A percentile compares a stretch with the other conserved stretches of the same genome.
These are phyloP conservation scores for Ophiostoma ulmi DNA, from an alignment of 2,329 filamentous ascomycete species.

Conservation along the genomic window DNA sequence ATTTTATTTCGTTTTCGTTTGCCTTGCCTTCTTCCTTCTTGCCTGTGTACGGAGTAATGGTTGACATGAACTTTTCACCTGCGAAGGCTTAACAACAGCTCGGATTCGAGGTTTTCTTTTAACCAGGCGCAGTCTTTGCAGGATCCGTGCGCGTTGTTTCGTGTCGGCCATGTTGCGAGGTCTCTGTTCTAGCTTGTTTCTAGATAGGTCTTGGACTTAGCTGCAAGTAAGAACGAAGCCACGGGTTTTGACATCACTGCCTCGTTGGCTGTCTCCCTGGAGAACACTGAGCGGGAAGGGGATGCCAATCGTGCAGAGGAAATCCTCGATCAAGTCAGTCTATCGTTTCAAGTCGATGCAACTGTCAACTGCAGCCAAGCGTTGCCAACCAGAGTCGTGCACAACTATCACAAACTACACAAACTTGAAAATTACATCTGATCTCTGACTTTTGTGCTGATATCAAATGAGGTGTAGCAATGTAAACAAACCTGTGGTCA, in stretches of 20 bases:
- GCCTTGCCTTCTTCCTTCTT: background rate
- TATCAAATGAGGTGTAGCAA: constrained; percentile 1
- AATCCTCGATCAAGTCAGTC: background rate
- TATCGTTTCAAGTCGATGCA: background rate
- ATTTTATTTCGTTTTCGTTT: background rate
- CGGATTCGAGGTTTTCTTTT: background rate
- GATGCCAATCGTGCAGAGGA: background rate
- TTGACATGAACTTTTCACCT: too few species aligned
- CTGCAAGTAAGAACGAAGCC: background rate
- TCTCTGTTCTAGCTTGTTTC: constrained; percentile 1
- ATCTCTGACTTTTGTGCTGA: background rate
- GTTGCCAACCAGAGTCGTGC: background rate
- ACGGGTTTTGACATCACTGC: background rate
- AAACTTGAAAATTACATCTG: background rate
- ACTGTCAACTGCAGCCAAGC: background rate
- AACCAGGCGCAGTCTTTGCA: background rate
- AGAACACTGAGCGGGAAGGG: too few species aligned
- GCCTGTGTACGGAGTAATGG: too few species aligned
- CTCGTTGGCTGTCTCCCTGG: background rate
- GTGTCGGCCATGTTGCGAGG: background rate
- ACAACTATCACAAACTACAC: background rate
- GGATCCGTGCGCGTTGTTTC: constrained; percentile 12
- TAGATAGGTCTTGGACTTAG: background rate
- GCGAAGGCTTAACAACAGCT: background rate
- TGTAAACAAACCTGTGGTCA: background rate